phyloP scores from a whole-genome alignment of 1,284 basidiomycete species.

The Leccinum solheimii region DNA sequence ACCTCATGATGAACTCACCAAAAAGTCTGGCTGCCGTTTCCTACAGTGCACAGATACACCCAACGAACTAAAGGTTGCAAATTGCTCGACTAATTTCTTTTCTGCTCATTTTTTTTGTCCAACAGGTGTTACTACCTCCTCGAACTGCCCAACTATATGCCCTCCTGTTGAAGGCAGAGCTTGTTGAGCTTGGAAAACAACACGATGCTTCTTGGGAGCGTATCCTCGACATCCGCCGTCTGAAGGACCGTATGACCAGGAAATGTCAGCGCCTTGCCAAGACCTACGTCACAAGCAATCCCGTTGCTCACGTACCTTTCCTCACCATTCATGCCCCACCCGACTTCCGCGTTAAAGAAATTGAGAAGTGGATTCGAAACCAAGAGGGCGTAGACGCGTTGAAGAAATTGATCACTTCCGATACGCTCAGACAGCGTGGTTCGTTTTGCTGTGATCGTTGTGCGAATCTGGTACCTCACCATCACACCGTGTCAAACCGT shows the following conservation, averaged over 20 bases:
- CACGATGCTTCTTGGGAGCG: conserved; percentile 58
- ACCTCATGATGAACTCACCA: conserved; percentile 52
- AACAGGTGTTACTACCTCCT: conserved; percentile 67
- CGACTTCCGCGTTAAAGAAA: conserved; percentile 73
- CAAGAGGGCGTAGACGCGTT: conserved; percentile 35
- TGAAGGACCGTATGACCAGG: conserved; percentile 78
- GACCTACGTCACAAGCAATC: conserved; percentile 39
- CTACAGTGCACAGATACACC: conserved; percentile 73
- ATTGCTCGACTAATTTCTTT: conserved; percentile 3
- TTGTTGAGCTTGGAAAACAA: conserved; percentile 57
- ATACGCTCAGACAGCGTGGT: conserved; percentile 27
- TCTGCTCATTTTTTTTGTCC: conserved; percentile 11
- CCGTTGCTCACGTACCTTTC: conserved; percentile 46
- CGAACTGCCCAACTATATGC: conserved; percentile 67
- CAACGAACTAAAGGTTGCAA: conserved; percentile 64
- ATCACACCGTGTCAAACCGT: conserved; percentile 31
- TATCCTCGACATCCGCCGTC: conserved; percentile 67
- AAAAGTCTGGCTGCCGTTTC: conserved; percentile 60
- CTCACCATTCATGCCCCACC: conserved; percentile 64
- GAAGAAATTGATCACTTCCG: conserved; percentile 26
- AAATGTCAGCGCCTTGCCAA: conserved; percentile 64
- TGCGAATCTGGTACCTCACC: conserved; percentile 36
- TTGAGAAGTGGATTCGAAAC: conserved; percentile 68
- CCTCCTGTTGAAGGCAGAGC: conserved; percentile 61
- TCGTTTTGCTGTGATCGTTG: conserved; percentile 39